phyloP scores from a whole-genome alignment of 2,329 filamentous ascomycete genomes.

The Penicillium olsonii region DNA sequence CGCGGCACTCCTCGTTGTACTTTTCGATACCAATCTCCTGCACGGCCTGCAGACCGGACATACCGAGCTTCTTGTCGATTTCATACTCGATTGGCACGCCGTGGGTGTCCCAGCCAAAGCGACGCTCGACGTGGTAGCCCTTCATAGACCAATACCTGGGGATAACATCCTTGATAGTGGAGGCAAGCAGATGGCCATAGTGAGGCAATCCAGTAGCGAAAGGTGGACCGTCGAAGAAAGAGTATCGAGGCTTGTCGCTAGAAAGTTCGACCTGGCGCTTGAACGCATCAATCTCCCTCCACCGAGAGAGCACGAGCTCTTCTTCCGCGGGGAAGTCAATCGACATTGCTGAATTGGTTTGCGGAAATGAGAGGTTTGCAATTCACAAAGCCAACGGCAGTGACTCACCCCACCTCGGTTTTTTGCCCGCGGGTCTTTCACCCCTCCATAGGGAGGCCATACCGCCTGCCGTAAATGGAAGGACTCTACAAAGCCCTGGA shows the following conservation, averaged over 20 bases:
- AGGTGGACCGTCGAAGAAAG: conserved; percentile 88
- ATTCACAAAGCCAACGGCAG: conserved; percentile 11
- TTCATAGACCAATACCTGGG: conserved; percentile 98
- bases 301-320: conserved; percentile 78
- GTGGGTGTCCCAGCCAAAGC: conserved; percentile 96
- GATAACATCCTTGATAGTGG: conserved; percentile 96
- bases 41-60: conserved; percentile 84
- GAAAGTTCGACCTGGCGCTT: conserved; percentile 84
- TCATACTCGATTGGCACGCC: conserved; percentile 95
- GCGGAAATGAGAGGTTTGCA: conserved; percentile 22
- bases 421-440: conserved; percentile 20
- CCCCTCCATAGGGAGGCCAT: conserved; percentile 8
- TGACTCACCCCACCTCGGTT: conserved; percentile 29
- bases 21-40: conserved; percentile 80
- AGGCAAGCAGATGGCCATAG: conserved; percentile 79
- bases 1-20: conserved; percentile 88
- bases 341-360: conserved; percentile 60
- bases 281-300: conserved; percentile 92
- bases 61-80: conserved; percentile 93
- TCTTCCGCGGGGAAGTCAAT: conserved; percentile 94
- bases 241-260: conserved; percentile 78
- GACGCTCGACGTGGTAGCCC: conserved; percentile 84
- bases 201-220: conserved; percentile 72
- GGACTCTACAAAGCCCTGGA: not conserved
- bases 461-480: conserved; percentile 15